These are phyloP conservation scores for Orbilia javanica DNA, from an alignment of 2,329 filamentous ascomycete species.

Conservation along the genomic window DNA sequence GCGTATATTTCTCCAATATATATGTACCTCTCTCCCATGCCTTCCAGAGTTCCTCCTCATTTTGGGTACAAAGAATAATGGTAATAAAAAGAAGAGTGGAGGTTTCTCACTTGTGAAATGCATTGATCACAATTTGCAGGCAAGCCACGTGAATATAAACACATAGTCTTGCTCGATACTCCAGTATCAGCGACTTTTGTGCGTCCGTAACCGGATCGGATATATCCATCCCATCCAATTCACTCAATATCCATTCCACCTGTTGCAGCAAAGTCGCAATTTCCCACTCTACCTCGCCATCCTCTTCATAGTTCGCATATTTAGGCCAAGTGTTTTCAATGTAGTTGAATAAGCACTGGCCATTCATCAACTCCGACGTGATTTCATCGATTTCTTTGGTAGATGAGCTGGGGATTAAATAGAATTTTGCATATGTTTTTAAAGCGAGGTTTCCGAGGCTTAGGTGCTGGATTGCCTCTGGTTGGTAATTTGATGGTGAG, in stretches of 20 bases:
- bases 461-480: neutral
- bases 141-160: conserved; percentile 39
- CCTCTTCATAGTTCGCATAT: conserved; percentile 44
- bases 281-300: conserved; percentile 31
- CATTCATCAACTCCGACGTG: conserved; percentile 38
- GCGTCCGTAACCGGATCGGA: conserved; percentile 5
- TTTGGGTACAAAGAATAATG: neutral
- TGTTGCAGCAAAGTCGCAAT: conserved; percentile 29
- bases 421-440: conserved; percentile 29
- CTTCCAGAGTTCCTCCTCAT: too few species aligned
- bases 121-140: conserved; percentile 30
- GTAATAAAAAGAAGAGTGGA: neutral
- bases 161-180: conserved; percentile 28
- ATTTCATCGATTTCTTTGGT: conserved; percentile 37
- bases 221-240: conserved; percentile 33
- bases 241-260: conserved; percentile 31
- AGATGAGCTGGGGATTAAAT: neutral
- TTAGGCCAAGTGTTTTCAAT: conserved; percentile 36
- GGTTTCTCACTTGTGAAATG: conserved; percentile 27
- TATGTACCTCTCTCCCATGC: too few species aligned
- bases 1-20: too few species aligned
- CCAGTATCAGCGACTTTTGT: conserved; percentile 5
- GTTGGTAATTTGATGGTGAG: conserved; percentile 9
- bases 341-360: conserved; percentile 40
- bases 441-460: conserved; percentile 36